Evolutionary conservation across 2,329 filamentous ascomycete genomes (phyloP), one percentile per base, ranked within the genome.

Genomic region (Colletotrichum sp.): DNA sequence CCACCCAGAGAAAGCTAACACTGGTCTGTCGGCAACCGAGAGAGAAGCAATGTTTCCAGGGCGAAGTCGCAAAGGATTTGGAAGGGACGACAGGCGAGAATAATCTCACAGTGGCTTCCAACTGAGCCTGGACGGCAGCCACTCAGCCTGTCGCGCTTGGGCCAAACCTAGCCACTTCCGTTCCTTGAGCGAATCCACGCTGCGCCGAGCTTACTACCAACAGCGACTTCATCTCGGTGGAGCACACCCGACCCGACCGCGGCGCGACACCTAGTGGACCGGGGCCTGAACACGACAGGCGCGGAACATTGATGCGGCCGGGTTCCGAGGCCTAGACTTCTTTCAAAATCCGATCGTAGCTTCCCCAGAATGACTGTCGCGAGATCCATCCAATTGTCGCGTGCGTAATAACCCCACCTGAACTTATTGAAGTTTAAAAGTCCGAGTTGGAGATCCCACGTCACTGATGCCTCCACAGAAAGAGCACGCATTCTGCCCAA

Each of bases 351-450:
- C 70, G 70, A 76, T 76, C 64, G 32, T 60, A 66, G 49, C 36
- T 76, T 74, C 59, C 74, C 74, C 64, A 74, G 71, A 65, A 72
- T 63, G 26, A 52, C 59, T 57, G 24, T 49, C 57, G 59, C 64
- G 71, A 76, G 74, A 76, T 76, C 70, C 44, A 60, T 24, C 74
- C 74, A 76, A 76, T 76, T 34, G 52, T 28, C 16, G 57, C 21
- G 34, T 21, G n/a, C 15, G 8, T 34, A 49, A 12, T 10, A 24
- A 69, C 26, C 62, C 73, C 74, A 69, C 64, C 34, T 49, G 44
- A 57, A 60, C 69, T 26, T 44, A 6, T 34, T 30, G 24, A 9
- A 36, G 24, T 24, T 21, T 69, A 26, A 15, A 39, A 63, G 32
- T 72, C 24, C 18, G 60, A 49, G 15, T 36, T 70, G 67, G 67